These are phyloP conservation scores for Xylaria sp. DNA, from an alignment of 2,329 filamentous ascomycete genomes.

Conservation along the genomic window DNA sequence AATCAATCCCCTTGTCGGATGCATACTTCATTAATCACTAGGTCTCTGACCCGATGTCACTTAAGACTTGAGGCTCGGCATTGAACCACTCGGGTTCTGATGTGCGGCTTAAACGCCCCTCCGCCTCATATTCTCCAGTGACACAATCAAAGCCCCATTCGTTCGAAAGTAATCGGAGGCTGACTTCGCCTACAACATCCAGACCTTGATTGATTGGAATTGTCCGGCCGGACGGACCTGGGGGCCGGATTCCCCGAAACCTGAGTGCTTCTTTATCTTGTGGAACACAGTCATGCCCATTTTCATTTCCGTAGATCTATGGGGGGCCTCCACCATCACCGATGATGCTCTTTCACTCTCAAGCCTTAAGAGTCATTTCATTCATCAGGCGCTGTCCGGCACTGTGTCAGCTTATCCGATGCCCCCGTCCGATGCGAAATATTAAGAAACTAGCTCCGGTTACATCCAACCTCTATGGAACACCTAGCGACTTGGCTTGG, in stretches of 20 bases:
- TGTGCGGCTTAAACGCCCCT: no score
- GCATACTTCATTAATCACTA: no score
- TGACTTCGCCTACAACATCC: not conserved
- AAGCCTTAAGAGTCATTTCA: not conserved
- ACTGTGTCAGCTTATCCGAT: not conserved
- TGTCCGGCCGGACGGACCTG: slow-evolving; percentile 17
- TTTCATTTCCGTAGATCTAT: not conserved
- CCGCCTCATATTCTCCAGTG: not conserved
- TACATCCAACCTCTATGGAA: not conserved
- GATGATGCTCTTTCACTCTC: not conserved
- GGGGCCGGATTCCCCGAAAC: slow-evolving; percentile 13
- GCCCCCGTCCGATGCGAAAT: no score
- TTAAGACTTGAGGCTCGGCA: no score
- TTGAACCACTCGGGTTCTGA: no score
- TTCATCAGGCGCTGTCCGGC: not conserved
- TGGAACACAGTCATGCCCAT: slow-evolving; percentile 2
- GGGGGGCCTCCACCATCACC: not conserved
- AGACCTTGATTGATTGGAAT: not conserved
- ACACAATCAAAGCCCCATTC: not conserved
- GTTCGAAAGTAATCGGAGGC: not conserved
- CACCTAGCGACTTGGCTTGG: not conserved
- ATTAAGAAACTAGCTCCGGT: not conserved
- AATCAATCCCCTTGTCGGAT: no score
- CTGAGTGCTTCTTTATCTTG: slow-evolving; percentile 1
- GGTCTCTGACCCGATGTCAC: no score